Evolutionary conservation across 202 grass and related monocot genomes (phyloP), one percentile per base, ranked within the genome.

Genomic region (Dendrocalamus latiflorus): DNA sequence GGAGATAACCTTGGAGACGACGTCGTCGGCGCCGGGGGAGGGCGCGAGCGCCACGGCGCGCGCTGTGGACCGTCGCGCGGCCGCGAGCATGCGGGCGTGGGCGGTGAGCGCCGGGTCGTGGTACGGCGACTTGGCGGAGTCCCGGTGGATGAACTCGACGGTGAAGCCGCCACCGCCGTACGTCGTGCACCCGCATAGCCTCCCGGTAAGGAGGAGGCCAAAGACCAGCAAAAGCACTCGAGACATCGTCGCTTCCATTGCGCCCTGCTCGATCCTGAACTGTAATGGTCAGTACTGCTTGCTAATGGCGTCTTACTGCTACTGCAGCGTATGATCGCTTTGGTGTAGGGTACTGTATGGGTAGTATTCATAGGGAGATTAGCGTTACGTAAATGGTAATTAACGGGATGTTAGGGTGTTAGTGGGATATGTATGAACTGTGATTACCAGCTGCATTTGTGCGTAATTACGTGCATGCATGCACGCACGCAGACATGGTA

Each of bases 61-160:
- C 37, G 72, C 71, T 26, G 54, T 12, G 5, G 93, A 92, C 15
- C 79, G 83, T 15, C 66, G 74, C 13, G 12, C 78, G 9, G 88
- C 76, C 1, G 85, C 83, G 55, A 84, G 86, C 67, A 80, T 4
- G 20, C 88, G 68, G 13, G 21, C 90, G 28, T 74, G 62, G 1
- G 10, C 0, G 37, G 84, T 70, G 34, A 70, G 36, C 50, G 83
- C 38, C 42, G 91, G 83, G 21, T 91, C 67, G 45, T 78, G 70
- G 38, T 82, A 69, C n/a, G 94, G 94, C 34, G 94, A 97, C 78
- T 70, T 60, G 0, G 65, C 6, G 1, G 91, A 93, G 82, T 97
- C 86, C 9, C 91, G 81, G 75, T 97, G 91, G 53, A 97, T 88
- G 45, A 97, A 79, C 70, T 97, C 89, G 14, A 84, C 82, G 14